Evolutionary conservation across 352 stramenopile species (phyloP), one percentile per base, ranked within the genome.

Genomic region (Phytopythium mirpurense): DNA sequence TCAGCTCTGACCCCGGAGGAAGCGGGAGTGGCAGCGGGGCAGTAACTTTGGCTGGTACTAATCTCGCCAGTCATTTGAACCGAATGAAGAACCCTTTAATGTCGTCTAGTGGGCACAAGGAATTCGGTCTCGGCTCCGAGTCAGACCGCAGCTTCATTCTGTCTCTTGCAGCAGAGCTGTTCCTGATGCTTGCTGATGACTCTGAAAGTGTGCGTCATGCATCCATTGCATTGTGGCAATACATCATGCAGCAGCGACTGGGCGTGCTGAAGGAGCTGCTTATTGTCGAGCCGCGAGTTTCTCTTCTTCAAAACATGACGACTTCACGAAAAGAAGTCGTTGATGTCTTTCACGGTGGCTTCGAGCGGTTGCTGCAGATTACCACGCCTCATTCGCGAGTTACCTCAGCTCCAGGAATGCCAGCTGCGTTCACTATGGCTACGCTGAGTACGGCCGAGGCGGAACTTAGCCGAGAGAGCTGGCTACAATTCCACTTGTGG

Each of bases 401-500:
- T 9, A 40, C 10, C 27, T 14, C 19, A 14, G 12, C 5, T 10
- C 18, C 14, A 26, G 44, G 26, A 38, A 19, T 16, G n/a, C 14
- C 21, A 10, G 23, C 11, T 7, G 14, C 12, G 6, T 19, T 21
- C 27, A 6, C 35, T n/a, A 19, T 6, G 12, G 14, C 12, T 0
- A 26, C 14, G 9, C 12, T 14, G 14, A 31, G 10, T 21, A 48
- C 42, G 56, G 44, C 45, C 51, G 54, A 24, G 19, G 54, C 29
- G 45, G 43, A 15, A 19, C 29, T 72, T 0, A 87, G 70, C 26
- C 65, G 72, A 49, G 76, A 90, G 14, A 82, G 68, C 19, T 90
- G 79, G 79, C 62, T 85, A 12, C 72, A 88, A 43, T 93, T 93
- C 41, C 77, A 86, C n/a, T 59, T 78, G n/a, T 93, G 82, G 82